Evolutionary conservation across 495 filamentous ascomycete species (phyloP).

Genomic region (Echria macrotheca): DNA sequence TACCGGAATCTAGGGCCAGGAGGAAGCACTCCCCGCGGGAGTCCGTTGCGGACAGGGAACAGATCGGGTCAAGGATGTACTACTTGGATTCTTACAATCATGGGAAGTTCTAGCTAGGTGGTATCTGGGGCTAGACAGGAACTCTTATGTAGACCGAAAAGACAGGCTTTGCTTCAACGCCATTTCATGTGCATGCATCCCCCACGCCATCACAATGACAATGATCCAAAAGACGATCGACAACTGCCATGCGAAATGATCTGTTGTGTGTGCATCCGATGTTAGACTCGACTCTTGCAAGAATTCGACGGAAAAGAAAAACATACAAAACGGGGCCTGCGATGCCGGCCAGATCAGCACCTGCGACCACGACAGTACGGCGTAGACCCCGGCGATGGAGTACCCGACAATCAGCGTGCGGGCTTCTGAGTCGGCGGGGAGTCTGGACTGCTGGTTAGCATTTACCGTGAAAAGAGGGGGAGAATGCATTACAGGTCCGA

Average conservation of each 20-base stretch:
- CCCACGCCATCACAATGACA: conserved; percentile 17
- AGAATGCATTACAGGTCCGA: conserved; percentile 28
- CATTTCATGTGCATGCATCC: conserved; percentile 3
- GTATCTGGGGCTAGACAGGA: no score
- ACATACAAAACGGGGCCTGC: conserved; percentile 36
- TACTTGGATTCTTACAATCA: no score
- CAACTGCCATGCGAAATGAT: conserved; percentile 35
- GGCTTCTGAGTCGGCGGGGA: conserved; percentile 36
- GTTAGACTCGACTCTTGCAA: background rate
- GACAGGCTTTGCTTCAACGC: no score
- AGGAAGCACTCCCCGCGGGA: no score
- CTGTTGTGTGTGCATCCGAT: no score
- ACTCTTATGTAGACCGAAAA: no score
- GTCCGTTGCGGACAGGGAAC: no score
- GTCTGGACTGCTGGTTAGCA: no score
- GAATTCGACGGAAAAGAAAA: background rate
- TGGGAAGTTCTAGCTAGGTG: no score
- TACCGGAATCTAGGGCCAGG: no score
- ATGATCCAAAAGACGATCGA: conserved; percentile 33
- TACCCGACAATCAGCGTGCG: conserved; percentile 35
- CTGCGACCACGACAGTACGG: conserved; percentile 35
- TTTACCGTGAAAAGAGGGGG: background rate
- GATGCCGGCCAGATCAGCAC: conserved; percentile 39
- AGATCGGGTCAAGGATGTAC: no score
- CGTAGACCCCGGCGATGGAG: conserved; percentile 36